Evolutionary conservation across 176 grass and related monocot species (phyloP).

Genomic region (Oryza officinalis): DNA sequence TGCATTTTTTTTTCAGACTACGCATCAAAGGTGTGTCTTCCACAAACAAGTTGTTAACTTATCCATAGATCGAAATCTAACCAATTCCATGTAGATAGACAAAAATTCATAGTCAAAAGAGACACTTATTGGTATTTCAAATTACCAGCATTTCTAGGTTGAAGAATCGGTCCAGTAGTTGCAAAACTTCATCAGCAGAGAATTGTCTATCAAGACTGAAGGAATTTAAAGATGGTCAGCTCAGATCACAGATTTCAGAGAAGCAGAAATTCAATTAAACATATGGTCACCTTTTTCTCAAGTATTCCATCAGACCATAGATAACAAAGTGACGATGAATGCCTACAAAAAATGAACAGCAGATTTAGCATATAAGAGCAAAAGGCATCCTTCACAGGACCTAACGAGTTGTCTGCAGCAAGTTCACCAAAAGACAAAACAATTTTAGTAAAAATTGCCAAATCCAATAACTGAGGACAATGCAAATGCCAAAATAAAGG

Average conservation of each 20-base stretch:
- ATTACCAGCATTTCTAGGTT: constrained; percentile 97
- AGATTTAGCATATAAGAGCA: constrained; percentile 7
- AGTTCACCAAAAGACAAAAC: not conserved
- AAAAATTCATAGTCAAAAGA: not conserved
- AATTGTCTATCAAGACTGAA: constrained; percentile 80
- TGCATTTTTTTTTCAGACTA: constrained; percentile 37
- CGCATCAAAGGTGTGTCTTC: not conserved
- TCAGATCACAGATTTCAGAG: not conserved
- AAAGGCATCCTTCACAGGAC: not conserved
- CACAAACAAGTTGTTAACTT: not conserved
- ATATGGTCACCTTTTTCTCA: constrained; percentile 39
- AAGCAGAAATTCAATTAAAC: not conserved
- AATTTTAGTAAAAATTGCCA: not conserved
- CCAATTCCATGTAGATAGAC: not conserved
- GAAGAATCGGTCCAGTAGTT: constrained; percentile 84
- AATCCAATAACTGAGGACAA: not conserved
- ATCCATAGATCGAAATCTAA: not conserved
- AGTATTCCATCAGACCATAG: constrained; percentile 85
- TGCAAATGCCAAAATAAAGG: not conserved
- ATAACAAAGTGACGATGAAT: constrained; percentile 94
- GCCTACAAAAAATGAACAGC: constrained; percentile 41
- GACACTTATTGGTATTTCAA: not conserved
- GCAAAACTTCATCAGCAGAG: constrained; percentile 80
- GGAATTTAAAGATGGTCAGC: constrained; percentile 25
- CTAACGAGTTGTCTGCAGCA: not conserved